Conservation (phyloP, 768 basidiomycete species). For the Xerocomellus dryophilus region DNA sequence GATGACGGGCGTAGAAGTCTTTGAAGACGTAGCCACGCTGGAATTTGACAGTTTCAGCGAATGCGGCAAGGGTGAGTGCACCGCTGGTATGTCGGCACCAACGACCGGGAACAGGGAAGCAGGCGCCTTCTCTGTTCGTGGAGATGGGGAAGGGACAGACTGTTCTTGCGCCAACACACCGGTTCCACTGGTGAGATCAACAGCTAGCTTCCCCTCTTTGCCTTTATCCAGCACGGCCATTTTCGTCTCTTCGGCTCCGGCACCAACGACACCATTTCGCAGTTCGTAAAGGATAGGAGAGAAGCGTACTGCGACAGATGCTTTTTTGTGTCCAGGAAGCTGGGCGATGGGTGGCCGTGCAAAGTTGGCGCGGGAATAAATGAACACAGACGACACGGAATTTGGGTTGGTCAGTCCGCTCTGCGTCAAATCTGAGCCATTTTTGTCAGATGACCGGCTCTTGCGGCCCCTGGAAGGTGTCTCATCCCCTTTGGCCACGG, state of each 20-base stretch:
- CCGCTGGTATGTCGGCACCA: conserved; percentile 7
- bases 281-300: conserved; percentile 92
- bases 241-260: conserved; percentile 41
- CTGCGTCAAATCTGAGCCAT: conserved; percentile 26
- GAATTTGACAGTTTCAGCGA: conserved; percentile 15
- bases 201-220: conserved; percentile 54
- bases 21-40: conserved; percentile 19
- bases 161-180: conserved; percentile 12
- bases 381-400: conserved; percentile 73
- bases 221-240: conserved; percentile 67
- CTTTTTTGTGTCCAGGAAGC: conserved; percentile 93
- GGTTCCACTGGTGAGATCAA: conserved; percentile 53
- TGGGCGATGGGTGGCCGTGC: conserved; percentile 90
- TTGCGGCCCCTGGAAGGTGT: conserved; percentile 60
- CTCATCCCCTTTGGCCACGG: conserved; percentile 31
- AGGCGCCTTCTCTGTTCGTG: conserved; percentile 18
- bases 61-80: conserved; percentile 12
- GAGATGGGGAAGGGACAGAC: conserved; percentile 6
- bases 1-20: conserved; percentile 28
- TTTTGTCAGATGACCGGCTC: conserved; percentile 42
- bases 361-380: conserved; percentile 95
- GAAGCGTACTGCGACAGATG: conserved; percentile 91
- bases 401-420: conserved; percentile 33
- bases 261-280: conserved; percentile 51
- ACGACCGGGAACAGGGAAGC: conserved; percentile 1